phyloP scores from a whole-genome alignment of 176 grass and related monocot species.

The Carex scoparia region DNA sequence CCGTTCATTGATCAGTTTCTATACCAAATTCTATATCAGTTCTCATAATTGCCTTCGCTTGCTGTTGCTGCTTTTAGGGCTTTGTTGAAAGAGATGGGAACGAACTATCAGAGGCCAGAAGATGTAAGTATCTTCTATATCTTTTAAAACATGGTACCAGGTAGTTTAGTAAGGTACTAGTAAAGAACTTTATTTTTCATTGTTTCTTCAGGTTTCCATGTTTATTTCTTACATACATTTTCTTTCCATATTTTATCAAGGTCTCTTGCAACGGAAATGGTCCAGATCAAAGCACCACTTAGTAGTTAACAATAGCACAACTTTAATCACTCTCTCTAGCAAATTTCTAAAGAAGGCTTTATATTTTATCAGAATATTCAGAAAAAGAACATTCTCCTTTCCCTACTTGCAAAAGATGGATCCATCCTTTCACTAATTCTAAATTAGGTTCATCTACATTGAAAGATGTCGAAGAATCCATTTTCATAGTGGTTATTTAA shows the following conservation, averaged over 20 bases:
- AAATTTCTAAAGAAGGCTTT: background rate
- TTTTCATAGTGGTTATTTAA: background rate
- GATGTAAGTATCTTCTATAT: constrained; percentile 9
- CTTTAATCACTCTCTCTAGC: constrained; percentile 30
- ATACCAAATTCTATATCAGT: constrained; percentile 7
- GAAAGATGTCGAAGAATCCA: background rate
- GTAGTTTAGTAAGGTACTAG: background rate
- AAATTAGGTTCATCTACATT: background rate
- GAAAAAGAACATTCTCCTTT: background rate
- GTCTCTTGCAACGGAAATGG: constrained; percentile 49
- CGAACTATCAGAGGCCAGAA: background rate
- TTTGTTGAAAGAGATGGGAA: background rate
- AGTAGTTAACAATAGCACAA: constrained; percentile 34
- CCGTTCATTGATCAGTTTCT: background rate
- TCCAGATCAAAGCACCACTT: constrained; percentile 65
- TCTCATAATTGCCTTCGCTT: background rate
- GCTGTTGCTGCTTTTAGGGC: background rate
- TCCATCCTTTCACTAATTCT: background rate
- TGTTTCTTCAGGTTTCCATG: background rate
- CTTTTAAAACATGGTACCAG: background rate
- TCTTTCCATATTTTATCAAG: constrained; percentile 45
- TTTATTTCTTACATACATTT: background rate
- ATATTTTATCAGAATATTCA: background rate
- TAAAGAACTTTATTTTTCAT: background rate
- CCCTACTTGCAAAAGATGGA: background rate